phyloP scores from a whole-genome alignment of 495 filamentous ascomycete species.

The Amniculicola lignicola region DNA sequence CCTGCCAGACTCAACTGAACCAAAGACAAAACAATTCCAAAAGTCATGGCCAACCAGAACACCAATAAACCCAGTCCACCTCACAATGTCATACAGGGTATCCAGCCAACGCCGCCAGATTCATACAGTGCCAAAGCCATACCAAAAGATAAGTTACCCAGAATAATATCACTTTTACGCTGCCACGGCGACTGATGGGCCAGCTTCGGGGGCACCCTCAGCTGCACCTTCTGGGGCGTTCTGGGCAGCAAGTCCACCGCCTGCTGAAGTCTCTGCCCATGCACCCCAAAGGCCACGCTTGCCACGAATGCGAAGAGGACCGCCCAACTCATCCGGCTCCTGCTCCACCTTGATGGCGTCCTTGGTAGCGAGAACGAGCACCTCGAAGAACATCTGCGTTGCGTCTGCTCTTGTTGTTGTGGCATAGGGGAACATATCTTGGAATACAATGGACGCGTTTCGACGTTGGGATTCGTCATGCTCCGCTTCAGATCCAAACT shows the following conservation, averaged over 20 bases:
- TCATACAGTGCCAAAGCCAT: neutral
- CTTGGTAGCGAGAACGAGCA: conserved; percentile 92
- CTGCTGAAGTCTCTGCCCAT: conserved; percentile 86
- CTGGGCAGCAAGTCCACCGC: conserved; percentile 52
- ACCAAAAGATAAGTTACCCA: neutral
- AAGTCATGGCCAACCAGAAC: too few species aligned
- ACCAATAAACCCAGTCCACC: too few species aligned
- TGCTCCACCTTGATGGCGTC: conserved; percentile 98
- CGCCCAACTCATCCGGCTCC: conserved; percentile 66
- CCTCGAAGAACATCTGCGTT: conserved; percentile 99
- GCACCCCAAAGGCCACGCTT: conserved; percentile 92
- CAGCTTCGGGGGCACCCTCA: neutral
- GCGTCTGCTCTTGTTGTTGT: conserved; percentile 80
- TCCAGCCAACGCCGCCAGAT: conserved; percentile 14
- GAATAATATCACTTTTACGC: conserved; percentile 2
- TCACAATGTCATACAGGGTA: too few species aligned
- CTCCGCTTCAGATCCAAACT: conserved; percentile 67
- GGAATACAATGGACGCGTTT: conserved; percentile 78
- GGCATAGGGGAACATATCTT: conserved; percentile 80
- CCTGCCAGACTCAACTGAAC: too few species aligned
- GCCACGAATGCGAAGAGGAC: conserved; percentile 71
- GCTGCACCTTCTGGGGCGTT: conserved; percentile 4
- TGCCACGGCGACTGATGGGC: conserved; percentile 14
- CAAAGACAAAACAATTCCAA: too few species aligned
- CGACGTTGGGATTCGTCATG: conserved; percentile 57